A percentile compares a stretch with the other conserved stretches of the same genome.
Conservation (phyloP, 2,329 filamentous ascomycete genomes). For the Colletotrichum destructivum region DNA sequence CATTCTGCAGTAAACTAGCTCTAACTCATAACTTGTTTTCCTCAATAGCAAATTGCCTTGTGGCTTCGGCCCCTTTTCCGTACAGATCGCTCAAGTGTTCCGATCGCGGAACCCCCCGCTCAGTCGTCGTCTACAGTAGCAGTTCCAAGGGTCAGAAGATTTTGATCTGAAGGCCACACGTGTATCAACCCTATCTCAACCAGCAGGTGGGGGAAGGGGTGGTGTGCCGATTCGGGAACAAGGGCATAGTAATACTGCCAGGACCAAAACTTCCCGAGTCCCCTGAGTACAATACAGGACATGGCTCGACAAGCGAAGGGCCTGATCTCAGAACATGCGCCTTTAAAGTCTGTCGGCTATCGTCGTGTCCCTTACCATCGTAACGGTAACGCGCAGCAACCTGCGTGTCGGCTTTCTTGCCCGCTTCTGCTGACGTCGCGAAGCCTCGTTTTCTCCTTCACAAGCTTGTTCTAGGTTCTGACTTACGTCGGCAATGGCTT, state of each 20-base stretch:
- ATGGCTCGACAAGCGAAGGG: neutral
- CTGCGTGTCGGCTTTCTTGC: neutral
- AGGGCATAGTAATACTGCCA: neutral
- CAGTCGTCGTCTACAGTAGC: neutral
- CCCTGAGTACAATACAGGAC: too few relatives aligned
- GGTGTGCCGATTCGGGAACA: conserved; percentile 1
- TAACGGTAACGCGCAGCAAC: neutral
- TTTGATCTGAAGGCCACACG: neutral
- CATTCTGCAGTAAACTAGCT: too few relatives aligned
- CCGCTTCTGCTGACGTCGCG: neutral
- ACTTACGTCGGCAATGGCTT: neutral
- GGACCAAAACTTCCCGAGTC: too few relatives aligned
- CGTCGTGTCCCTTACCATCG: neutral
- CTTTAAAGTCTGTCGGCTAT: conserved; percentile 3
- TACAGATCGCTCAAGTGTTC: neutral
- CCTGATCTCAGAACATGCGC: neutral
- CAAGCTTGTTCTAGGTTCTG: neutral
- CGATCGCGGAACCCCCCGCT: too few relatives aligned
- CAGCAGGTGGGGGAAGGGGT: neutral
- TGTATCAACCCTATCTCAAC: too few relatives aligned
- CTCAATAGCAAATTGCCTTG: neutral
- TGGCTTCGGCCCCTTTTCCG: neutral
- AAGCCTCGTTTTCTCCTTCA: neutral
- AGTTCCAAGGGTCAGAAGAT: neutral
- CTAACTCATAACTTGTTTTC: neutral